These are phyloP conservation scores for Aspergillus ibericus DNA, from an alignment of 2,329 filamentous ascomycete species.

Conservation along the genomic window DNA sequence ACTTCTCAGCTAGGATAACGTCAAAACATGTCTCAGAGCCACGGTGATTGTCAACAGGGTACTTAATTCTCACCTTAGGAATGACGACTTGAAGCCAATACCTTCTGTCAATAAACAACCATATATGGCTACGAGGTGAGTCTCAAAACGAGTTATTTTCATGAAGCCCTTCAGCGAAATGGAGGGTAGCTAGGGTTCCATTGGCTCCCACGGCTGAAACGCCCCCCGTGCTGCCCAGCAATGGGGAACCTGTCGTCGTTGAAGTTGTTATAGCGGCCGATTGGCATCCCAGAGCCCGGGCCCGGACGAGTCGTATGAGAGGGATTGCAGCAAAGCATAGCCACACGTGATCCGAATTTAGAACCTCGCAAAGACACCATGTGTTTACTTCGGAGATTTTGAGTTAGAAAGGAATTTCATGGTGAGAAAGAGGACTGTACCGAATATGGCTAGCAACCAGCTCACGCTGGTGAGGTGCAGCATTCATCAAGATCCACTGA, in stretches of 20 bases:
- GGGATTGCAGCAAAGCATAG: slow-evolving; percentile 98
- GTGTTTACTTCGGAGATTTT: slow-evolving; percentile 65
- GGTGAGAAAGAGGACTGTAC: slow-evolving; percentile 27
- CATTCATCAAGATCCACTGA: slow-evolving; percentile 93
- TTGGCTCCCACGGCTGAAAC: slow-evolving; percentile 38
- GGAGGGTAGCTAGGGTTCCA: slow-evolving; percentile 40
- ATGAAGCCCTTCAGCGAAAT: slow-evolving; percentile 33
- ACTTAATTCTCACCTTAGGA: not conserved
- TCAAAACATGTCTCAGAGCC: not conserved
- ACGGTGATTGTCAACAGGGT: not conserved
- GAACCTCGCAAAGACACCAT: slow-evolving; percentile 98
- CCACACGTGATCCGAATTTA: slow-evolving; percentile 96
- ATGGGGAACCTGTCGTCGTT: slow-evolving; percentile 38
- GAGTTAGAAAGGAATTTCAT: not conserved
- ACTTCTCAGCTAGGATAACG: not conserved
- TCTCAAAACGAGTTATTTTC: not conserved
- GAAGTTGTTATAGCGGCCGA: slow-evolving; percentile 60
- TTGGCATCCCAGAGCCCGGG: slow-evolving; percentile 70
- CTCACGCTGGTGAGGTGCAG: slow-evolving; percentile 83
- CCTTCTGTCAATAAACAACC: not conserved
- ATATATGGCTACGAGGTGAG: not conserved
- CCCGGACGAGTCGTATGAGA: slow-evolving; percentile 85
- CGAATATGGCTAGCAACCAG: slow-evolving; percentile 90
- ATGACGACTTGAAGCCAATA: not conserved
- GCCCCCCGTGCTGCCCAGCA: slow-evolving; percentile 41